phyloP scores from a whole-genome alignment of 108 stramenopile species.

The Thalassiosira profunda region DNA sequence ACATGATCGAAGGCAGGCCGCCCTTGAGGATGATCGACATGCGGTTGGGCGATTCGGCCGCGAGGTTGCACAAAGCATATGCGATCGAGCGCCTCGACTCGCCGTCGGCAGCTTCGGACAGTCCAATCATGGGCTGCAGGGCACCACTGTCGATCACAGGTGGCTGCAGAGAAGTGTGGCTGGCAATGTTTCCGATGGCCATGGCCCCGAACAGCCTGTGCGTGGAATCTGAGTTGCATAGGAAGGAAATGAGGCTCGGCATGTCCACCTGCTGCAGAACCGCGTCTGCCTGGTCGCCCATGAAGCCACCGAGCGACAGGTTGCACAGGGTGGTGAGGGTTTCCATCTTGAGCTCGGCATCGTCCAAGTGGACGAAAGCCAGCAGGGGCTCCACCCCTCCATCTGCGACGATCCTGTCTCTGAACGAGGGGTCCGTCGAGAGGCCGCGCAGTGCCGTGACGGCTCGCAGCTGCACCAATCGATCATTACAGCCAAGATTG shows the following conservation, averaged over 20 bases:
- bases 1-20: conserved; percentile 74
- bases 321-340: conserved; percentile 83
- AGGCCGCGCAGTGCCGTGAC: conserved; percentile 76
- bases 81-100: conserved; percentile 89
- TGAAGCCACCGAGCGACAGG: conserved; percentile 75
- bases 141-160: conserved; percentile 65
- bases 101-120: conserved; percentile 47
- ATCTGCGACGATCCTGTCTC: conserved; percentile 58
- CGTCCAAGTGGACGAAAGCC: conserved; percentile 63
- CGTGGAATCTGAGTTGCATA: conserved; percentile 81
- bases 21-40: conserved; percentile 67
- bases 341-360: conserved; percentile 82
- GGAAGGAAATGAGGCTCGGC: conserved; percentile 65
- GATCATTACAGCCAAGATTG: conserved; percentile 28
- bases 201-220: conserved; percentile 91
- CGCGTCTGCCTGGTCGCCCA: conserved; percentile 67
- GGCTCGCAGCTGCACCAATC: conserved; percentile 60
- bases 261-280: conserved; percentile 73
- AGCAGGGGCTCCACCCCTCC: conserved; percentile 67
- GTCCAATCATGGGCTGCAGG: conserved; percentile 60
- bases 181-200: conserved; percentile 87
- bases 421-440: conserved; percentile 52
- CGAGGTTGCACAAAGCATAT: conserved; percentile 83
- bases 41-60: conserved; percentile 56
- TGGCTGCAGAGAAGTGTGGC: conserved; percentile 54